phyloP scores from a whole-genome alignment of 495 filamentous ascomycete genomes.

The Daldinia concentrica region DNA sequence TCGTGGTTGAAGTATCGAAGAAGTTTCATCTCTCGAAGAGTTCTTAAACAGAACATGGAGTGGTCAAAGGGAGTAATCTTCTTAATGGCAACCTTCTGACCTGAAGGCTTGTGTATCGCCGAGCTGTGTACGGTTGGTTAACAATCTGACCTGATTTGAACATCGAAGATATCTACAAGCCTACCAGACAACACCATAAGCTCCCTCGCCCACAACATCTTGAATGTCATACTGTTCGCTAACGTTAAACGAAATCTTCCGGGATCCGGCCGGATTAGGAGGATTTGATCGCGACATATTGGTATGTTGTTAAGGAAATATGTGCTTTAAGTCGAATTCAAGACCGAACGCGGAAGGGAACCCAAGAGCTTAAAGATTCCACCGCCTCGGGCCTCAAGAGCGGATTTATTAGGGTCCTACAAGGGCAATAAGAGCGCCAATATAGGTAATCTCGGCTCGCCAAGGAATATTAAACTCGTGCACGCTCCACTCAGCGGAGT shows the following conservation, averaged over 20 bases:
- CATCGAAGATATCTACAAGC: constrained; percentile 38
- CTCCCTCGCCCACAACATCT: constrained; percentile 98
- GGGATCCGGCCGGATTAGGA: constrained; percentile 66
- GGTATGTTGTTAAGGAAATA: constrained; percentile 7
- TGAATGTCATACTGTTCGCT: constrained; percentile 99
- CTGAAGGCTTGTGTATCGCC: constrained; percentile 96
- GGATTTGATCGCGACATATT: constrained; percentile 54
- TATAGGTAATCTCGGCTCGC: constrained; percentile 43
- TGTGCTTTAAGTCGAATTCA: constrained; percentile 6
- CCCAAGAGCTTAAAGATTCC: constrained; percentile 16
- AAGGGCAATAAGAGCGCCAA: constrained; percentile 32
- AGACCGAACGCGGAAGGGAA: constrained; percentile 3
- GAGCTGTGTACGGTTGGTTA: constrained; percentile 68
- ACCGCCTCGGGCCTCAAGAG: constrained; percentile 21
- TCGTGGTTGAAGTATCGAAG: constrained; percentile 99
- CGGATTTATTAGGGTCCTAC: constrained; percentile 28
- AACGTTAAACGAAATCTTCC: constrained; percentile 99
- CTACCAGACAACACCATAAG: constrained; percentile 99
- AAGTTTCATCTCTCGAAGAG: constrained; percentile 98
- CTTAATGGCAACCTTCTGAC: constrained; percentile 99
- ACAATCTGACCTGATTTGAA: constrained; percentile 3
- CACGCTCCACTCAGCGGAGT: constrained; percentile 36
- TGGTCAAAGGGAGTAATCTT: constrained; percentile 99
- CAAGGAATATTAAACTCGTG: constrained; percentile 27
- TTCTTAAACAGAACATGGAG: constrained; percentile 98